Evolutionary conservation across 345 rosid genomes (phyloP), one percentile per base, ranked within the genome.

Genomic region (Arabidopsis suecica): DNA sequence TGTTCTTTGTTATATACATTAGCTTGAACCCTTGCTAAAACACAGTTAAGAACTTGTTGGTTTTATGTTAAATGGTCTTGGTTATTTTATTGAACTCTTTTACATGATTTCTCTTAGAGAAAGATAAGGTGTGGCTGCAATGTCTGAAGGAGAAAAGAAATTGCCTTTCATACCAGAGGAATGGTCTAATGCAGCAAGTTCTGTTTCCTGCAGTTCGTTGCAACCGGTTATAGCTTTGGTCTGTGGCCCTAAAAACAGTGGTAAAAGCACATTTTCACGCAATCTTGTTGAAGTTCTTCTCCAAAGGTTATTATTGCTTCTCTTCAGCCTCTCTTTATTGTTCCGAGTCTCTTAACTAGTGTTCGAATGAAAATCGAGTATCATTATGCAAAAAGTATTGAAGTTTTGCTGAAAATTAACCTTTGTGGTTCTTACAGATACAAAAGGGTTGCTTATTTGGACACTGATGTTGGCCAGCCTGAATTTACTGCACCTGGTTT

Each of bases 391-490:
- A 16, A 33, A 33, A 37, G 50, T 16, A 37, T 20, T 20, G 22
- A 37, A 37, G 9, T 49, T 60, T 60, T 23, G 40, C 60, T 49
- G 14, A 71, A 13, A 5, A 50, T 3, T 68, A 50, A 23, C 66
- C 10, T 45, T 36, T 58, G 25, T 65, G 53, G 60, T 78, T 72
- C 30, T 28, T 78, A 75, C 88, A 93, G 99, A 74, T 91, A 87
- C 75, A 86, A 72, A 68, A 90, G 80, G 74, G 96, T 89, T 23
- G 96, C 89, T 57, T 95, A 86, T 80, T 87, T 93, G 90, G 98
- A 95, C 80, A 85, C 89, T 0, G 99, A 95, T 83, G 96, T 89
- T 74, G 99, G 99, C 57, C 98, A 95, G 81, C 87, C 99, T 41
- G 98, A 95, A 79, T 93, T 92, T 62, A 88, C 98, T 58, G 66